Percentiles rank a stretch among this genome's conserved stretches.
Evolutionary conservation across 768 basidiomycete genomes (phyloP).

Genomic region (Solioccasus polychromus): DNA sequence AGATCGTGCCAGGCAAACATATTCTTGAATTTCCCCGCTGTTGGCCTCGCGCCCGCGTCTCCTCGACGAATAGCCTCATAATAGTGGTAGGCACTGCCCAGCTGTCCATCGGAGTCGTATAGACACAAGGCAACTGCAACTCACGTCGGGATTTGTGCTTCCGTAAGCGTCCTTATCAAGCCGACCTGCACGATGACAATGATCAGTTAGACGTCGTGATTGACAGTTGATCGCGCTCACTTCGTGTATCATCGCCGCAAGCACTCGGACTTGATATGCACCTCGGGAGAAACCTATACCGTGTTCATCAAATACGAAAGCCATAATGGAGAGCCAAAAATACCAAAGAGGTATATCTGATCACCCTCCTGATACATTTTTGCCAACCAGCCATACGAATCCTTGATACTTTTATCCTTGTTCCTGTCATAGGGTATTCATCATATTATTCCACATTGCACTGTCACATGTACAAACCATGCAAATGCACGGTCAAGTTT

Average conservation of each 20-base stretch:
- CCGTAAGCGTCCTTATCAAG: slow-evolving; percentile 28
- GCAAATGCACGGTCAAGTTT: too few species aligned
- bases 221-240: slow-evolving; percentile 8
- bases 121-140: background rate
- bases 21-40: slow-evolving; percentile 37
- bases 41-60: slow-evolving; percentile 18
- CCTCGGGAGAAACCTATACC: slow-evolving; percentile 41
- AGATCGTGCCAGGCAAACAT: slow-evolving; percentile 44
- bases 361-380: slow-evolving; percentile 31
- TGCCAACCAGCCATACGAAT: slow-evolving; percentile 34
- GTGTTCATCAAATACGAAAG: background rate
- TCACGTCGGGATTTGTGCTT: slow-evolving; percentile 33
- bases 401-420: background rate
- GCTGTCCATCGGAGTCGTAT: background rate
- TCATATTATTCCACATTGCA: too few species aligned
- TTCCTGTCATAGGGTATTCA: too few species aligned
- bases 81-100: slow-evolving; percentile 17
- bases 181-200: slow-evolving; percentile 30
- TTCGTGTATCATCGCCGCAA: slow-evolving; percentile 41
- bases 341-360: slow-evolving; percentile 36
- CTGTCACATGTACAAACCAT: too few species aligned
- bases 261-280: slow-evolving; percentile 39
- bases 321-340: background rate
- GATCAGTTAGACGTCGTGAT: background rate
- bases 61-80: slow-evolving; percentile 15